phyloP scores from a whole-genome alignment of 179 eudicot genomes.

The Beta macrorhiza region DNA sequence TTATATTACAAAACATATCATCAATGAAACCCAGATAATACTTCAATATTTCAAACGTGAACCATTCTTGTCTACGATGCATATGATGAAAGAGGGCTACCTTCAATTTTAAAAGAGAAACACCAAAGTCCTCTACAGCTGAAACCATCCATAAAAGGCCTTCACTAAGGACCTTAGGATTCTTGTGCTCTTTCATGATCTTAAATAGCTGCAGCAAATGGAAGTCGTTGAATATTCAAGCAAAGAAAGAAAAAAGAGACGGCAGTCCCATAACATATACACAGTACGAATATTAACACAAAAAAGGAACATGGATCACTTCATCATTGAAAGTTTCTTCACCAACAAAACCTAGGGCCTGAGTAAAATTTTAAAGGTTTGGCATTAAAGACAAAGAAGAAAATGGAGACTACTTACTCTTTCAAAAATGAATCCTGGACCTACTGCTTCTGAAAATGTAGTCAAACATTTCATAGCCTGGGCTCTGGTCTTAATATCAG shows the following conservation, averaged over 20 bases:
- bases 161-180: conserved; percentile 98
- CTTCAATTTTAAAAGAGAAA: conserved; percentile 80
- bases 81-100: conserved; percentile 33
- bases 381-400: not conserved
- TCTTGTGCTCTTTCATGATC: conserved; percentile 98
- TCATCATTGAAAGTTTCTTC: not conserved
- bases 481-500: conserved; percentile 90
- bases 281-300: not conserved
- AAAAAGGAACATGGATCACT: not conserved
- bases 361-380: not conserved
- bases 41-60: not conserved
- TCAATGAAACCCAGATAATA: not conserved
- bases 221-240: not conserved
- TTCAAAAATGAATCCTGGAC: conserved; percentile 94
- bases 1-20: not conserved
- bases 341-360: not conserved
- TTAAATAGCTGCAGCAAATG: conserved; percentile 59
- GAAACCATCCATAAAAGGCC: conserved; percentile 94
- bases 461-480: conserved; percentile 98
- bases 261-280: too few relatives aligned
- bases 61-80: not conserved
- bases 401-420: conserved; percentile 52
- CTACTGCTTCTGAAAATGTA: conserved; percentile 81
- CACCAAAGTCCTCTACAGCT: conserved; percentile 95
- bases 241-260: not conserved